Conservation (phyloP, 176 grass and related monocot genomes). For the Melocanna baccifera region DNA sequence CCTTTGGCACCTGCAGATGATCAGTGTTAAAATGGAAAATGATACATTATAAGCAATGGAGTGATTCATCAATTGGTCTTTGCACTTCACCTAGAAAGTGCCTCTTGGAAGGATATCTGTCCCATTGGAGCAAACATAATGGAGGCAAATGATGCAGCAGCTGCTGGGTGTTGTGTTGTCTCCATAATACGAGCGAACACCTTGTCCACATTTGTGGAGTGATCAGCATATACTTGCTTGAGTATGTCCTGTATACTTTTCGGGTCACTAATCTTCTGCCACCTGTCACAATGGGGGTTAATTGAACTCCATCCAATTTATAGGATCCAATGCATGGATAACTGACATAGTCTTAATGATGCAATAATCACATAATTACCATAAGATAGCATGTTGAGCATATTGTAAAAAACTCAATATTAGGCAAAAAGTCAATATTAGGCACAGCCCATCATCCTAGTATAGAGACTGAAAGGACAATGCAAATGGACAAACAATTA, state of each 20-base stretch:
- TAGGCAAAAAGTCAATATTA: background rate
- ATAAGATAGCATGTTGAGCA: background rate
- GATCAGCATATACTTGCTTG: slow-evolving; percentile 94
- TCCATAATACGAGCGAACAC: slow-evolving; percentile 88
- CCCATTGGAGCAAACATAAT: slow-evolving; percentile 94
- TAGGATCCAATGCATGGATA: slow-evolving; percentile 2
- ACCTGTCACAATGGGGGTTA: slow-evolving; percentile 52
- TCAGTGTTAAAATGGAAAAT: slow-evolving; percentile 12
- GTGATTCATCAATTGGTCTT: background rate
- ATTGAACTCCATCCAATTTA: background rate
- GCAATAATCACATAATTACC: background rate
- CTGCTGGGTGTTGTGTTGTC: slow-evolving; percentile 86
- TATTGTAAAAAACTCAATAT: background rate
- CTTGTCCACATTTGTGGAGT: slow-evolving; percentile 83
- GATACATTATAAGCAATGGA: background rate
- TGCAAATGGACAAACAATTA: background rate
- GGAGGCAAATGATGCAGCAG: slow-evolving; percentile 89
- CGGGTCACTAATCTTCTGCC: slow-evolving; percentile 92
- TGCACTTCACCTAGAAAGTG: slow-evolving; percentile 51
- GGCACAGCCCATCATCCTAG: background rate
- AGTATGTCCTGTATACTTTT: slow-evolving; percentile 76
- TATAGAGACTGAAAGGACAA: background rate
- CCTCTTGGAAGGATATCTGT: slow-evolving; percentile 77
- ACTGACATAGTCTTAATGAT: background rate
- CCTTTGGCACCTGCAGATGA: slow-evolving; percentile 57